phyloP scores from a whole-genome alignment of 768 basidiomycete species.

The Gelatoporia subvermispora region DNA sequence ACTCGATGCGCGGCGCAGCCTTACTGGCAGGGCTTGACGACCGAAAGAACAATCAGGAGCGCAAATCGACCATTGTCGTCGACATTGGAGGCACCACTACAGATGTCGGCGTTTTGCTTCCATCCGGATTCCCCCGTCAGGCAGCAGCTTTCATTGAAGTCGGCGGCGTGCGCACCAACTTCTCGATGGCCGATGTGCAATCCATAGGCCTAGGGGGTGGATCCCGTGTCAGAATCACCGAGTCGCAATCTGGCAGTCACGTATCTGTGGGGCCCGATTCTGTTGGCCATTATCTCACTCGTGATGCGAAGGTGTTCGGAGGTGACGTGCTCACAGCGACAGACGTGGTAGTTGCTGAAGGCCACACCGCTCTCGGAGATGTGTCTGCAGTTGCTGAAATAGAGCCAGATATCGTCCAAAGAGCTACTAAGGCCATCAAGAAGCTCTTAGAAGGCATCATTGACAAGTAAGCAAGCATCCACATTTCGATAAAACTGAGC shows the following conservation, averaged over 20 bases:
- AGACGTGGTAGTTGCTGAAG: conserved; percentile 47
- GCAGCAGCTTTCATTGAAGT: conserved; percentile 60
- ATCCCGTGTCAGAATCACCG: conserved; percentile 39
- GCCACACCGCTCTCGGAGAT: conserved; percentile 24
- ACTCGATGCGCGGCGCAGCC: conserved; percentile 66
- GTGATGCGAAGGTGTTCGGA: conserved; percentile 50
- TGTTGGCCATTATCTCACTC: conserved; percentile 50
- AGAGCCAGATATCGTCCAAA: conserved; percentile 21
- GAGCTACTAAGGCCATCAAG: conserved; percentile 38
- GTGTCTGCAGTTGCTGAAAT: conserved; percentile 15
- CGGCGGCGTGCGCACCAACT: conserved; percentile 56
- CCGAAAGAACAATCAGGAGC: conserved; percentile 7
- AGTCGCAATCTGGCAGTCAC: conserved; percentile 23
- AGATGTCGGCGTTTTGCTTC: conserved; percentile 58
- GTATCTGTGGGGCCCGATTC: conserved; percentile 62
- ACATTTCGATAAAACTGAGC: too few relatives aligned
- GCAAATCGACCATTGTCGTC: conserved; percentile 44
- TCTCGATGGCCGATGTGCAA: conserved; percentile 53
- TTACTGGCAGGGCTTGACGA: conserved; percentile 45
- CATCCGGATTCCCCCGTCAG: conserved; percentile 57
- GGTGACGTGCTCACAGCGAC: conserved; percentile 56
- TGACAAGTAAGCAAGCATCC: conserved; percentile 30
- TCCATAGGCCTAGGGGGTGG: conserved; percentile 65
- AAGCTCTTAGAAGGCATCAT: conserved; percentile 41
- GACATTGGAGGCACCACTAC: conserved; percentile 67